Evolutionary conservation across 139 green algal species (phyloP).

Genomic region (Auxenochlorella protothecoides): DNA sequence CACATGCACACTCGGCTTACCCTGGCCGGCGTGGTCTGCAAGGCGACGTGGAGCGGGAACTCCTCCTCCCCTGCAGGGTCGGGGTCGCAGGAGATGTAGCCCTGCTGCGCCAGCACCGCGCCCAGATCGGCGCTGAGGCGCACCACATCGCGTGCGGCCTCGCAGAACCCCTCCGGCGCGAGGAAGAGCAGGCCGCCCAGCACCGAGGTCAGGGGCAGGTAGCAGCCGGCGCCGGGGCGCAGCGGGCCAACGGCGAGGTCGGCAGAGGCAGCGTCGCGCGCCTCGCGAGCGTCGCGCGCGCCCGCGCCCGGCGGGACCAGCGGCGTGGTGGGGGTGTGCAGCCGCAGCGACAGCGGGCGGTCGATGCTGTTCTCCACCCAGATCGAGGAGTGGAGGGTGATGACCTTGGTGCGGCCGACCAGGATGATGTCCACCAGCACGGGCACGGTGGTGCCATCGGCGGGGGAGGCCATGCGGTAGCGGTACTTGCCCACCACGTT

Average conservation of each 20-base stretch:
- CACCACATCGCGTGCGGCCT: constrained; percentile 59
- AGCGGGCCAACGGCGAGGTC: constrained; percentile 34
- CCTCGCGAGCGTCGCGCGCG: no score
- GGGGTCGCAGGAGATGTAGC: constrained; percentile 51
- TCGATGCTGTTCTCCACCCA: constrained; percentile 62
- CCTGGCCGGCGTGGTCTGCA: constrained; percentile 32
- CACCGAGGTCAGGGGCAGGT: constrained; percentile 58
- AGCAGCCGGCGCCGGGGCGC: constrained; percentile 34
- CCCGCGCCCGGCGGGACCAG: constrained; percentile 29
- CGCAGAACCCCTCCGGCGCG: constrained; percentile 32
- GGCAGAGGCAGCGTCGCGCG: background rate
- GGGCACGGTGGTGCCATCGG: constrained; percentile 40
- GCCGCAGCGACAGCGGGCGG: constrained; percentile 30
- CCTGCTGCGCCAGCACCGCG: constrained; percentile 45
- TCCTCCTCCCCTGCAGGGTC: background rate
- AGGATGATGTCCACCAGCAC: constrained; percentile 76
- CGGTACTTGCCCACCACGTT: constrained; percentile 82
- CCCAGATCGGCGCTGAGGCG: constrained; percentile 34
- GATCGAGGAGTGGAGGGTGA: constrained; percentile 60
- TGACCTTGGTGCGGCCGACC: constrained; percentile 61
- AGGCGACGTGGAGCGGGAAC: constrained; percentile 30
- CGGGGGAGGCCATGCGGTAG: constrained; percentile 56
- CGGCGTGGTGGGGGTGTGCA: constrained; percentile 53
- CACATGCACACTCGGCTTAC: constrained; percentile 1
- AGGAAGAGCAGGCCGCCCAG: constrained; percentile 60